phyloP scores from a whole-genome alignment of 768 basidiomycete species.

The Lyophyllum decastes region DNA sequence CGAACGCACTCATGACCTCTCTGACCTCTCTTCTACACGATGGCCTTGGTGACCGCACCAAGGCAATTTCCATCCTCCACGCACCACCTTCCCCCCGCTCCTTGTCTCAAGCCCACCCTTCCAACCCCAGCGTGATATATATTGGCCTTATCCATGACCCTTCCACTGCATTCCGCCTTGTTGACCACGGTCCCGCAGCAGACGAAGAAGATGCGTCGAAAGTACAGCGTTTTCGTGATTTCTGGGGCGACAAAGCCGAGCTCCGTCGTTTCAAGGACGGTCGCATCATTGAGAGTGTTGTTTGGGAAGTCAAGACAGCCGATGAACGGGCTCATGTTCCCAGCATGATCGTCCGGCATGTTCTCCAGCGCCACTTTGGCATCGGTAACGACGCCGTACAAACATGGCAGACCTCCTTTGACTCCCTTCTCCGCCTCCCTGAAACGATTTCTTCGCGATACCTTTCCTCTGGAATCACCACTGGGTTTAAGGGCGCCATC shows the following conservation, averaged over 20 bases:
- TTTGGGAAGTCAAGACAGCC: conserved; percentile 87
- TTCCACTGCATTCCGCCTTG: conserved; percentile 75
- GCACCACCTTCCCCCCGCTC: conserved; percentile 45
- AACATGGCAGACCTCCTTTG: conserved; percentile 62
- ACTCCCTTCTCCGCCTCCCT: conserved; percentile 59
- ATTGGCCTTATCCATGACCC: conserved; percentile 80
- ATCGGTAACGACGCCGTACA: conserved; percentile 52
- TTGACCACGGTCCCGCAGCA: conserved; percentile 89
- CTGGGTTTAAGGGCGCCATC: conserved; percentile 75
- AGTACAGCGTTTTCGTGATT: conserved; percentile 65
- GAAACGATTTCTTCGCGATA: conserved; percentile 49
- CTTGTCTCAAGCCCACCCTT: conserved; percentile 56
- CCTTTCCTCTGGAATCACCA: conserved; percentile 36
- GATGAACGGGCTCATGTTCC: conserved; percentile 86
- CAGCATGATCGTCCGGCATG: conserved; percentile 66
- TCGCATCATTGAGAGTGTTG: conserved; percentile 89
- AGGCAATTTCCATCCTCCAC: conserved; percentile 63
- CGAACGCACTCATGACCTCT: conserved; percentile 54
- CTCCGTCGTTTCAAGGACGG: conserved; percentile 96
- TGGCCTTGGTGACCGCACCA: conserved; percentile 75
- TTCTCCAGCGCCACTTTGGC: conserved; percentile 79
- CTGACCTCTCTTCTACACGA: conserved; percentile 52
- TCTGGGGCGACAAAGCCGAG: conserved; percentile 95
- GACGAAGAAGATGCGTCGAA: conserved; percentile 55
- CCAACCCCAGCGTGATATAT: conserved; percentile 49